phyloP scores from a whole-genome alignment of 768 basidiomycete species.

The Rhizopogon vesiculosus region DNA sequence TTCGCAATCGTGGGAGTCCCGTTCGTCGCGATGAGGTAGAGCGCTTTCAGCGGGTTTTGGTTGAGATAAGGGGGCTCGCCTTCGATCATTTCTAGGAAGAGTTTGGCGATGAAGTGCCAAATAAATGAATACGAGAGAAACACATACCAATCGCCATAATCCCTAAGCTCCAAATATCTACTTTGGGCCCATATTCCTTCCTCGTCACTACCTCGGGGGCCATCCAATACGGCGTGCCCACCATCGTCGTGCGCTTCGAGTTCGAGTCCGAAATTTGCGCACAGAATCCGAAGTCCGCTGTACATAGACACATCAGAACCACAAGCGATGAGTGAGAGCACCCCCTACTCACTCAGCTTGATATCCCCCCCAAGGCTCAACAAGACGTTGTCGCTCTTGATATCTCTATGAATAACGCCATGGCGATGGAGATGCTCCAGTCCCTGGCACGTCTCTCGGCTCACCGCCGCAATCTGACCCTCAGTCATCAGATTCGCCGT shows the following conservation, averaged over 20 bases:
- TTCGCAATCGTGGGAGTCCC: constrained; percentile 96
- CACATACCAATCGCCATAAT: constrained; percentile 91
- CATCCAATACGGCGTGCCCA: constrained; percentile 99
- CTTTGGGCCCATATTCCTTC: constrained; percentile 96
- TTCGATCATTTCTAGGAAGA: constrained; percentile 86
- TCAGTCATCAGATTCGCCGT: constrained; percentile 92
- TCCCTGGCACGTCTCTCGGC: constrained; percentile 88
- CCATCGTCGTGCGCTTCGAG: constrained; percentile 96
- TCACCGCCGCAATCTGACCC: constrained; percentile 97
- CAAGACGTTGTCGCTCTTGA: constrained; percentile 97
- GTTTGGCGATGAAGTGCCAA: not conserved
- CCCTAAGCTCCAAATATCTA: constrained; percentile 96
- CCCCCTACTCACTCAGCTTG: constrained; percentile 79
- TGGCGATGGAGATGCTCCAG: constrained; percentile 93
- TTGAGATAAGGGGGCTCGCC: constrained; percentile 96
- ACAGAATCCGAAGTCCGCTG: constrained; percentile 99
- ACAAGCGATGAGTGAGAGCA: not conserved
- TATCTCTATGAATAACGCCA: constrained; percentile 97
- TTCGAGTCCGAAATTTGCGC: constrained; percentile 90
- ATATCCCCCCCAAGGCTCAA: constrained; percentile 93
- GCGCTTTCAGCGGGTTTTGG: constrained; percentile 93
- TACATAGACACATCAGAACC: constrained; percentile 2
- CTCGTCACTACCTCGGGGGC: constrained; percentile 97
- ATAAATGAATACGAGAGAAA: not conserved
- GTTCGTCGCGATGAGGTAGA: constrained; percentile 97